A percentile compares a stretch with the other conserved stretches of the same genome.
Conservation (phyloP, 2,329 filamentous ascomycete genomes). For the Calycina herbarum region DNA sequence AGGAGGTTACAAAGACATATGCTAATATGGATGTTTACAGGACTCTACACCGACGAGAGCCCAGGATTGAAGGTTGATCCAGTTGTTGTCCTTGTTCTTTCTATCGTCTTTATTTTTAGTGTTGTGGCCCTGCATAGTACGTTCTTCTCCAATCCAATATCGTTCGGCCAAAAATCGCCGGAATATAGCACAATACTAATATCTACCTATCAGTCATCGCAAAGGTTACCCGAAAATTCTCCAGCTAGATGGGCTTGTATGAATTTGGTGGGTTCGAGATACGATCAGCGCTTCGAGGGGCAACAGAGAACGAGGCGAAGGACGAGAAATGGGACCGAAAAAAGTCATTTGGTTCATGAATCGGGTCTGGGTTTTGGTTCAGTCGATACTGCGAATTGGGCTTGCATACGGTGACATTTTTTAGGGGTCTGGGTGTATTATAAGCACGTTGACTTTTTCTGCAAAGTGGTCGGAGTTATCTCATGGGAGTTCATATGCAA, state of each 20-base stretch:
- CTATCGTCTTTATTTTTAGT: constrained; percentile 97
- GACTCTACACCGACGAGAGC: constrained; percentile 97
- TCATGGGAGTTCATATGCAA: too few relatives aligned
- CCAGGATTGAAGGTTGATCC: constrained; percentile 97
- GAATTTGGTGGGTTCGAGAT: background rate
- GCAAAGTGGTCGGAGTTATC: too few relatives aligned
- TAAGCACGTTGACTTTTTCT: constrained; percentile 6
- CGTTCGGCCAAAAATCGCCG: background rate
- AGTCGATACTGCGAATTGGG: constrained; percentile 10
- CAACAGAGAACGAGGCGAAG: background rate
- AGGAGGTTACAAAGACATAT: background rate
- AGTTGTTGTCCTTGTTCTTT: constrained; percentile 93
- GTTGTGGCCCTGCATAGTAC: constrained; percentile 96
- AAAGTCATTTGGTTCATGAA: constrained; percentile 13
- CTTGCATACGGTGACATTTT: constrained; percentile 6
- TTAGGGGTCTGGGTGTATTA: constrained; percentile 11
- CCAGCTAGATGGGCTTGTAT: constrained; percentile 36
- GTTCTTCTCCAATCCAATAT: constrained; percentile 41
- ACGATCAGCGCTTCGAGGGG: background rate
- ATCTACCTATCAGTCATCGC: constrained; percentile 70
- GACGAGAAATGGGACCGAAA: constrained; percentile 1
- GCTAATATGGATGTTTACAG: constrained; percentile 43
- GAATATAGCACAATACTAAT: background rate
- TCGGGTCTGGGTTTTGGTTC: constrained; percentile 1
- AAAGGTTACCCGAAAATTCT: constrained; percentile 90